Conservation (phyloP, 495 filamentous ascomycete species). For the Hypoxylon subgilvum region DNA sequence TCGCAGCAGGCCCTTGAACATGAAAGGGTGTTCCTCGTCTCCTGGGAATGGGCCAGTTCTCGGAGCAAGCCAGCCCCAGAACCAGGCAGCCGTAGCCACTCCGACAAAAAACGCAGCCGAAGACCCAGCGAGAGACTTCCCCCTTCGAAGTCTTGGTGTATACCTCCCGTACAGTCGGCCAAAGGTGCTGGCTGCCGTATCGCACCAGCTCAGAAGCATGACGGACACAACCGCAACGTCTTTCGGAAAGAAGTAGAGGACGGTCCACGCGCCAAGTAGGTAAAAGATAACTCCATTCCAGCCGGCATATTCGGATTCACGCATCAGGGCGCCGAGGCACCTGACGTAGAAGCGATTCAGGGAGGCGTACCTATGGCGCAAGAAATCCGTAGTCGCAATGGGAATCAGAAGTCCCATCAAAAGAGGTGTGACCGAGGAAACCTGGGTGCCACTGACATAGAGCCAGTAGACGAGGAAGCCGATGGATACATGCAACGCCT, state of each 20-base stretch:
- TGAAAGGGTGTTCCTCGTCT: constrained; percentile 70
- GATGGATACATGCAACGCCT: constrained; percentile 87
- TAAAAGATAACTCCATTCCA: constrained; percentile 99
- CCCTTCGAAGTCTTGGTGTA: constrained; percentile 79
- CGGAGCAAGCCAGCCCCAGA: constrained; percentile 87
- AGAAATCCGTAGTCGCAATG: constrained; percentile 78
- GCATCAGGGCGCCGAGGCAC: constrained; percentile 87
- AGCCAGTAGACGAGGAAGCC: constrained; percentile 88
- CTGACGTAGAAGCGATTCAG: constrained; percentile 90
- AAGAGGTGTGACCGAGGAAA: constrained; percentile 76
- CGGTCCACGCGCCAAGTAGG: constrained; percentile 84
- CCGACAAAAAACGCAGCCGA: constrained; percentile 82
- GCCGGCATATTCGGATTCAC: constrained; percentile 87
- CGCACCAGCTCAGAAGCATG: constrained; percentile 93
- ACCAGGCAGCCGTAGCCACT: constrained; percentile 76
- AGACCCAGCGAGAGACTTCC: constrained; percentile 91
- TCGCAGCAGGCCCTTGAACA: constrained; percentile 77
- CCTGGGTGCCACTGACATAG: constrained; percentile 77
- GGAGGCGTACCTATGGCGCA: constrained; percentile 77
- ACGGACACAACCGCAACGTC: constrained; percentile 91
- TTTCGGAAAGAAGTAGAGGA: constrained; percentile 87
- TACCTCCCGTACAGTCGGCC: constrained; percentile 86
- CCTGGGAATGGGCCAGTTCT: constrained; percentile 68
- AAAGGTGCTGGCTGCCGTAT: constrained; percentile 93
- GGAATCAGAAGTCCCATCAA: constrained; percentile 86